Evolutionary conservation across 306 rosid genomes (phyloP), one percentile per base, ranked within the genome.

Genomic region (Pyrus communis): DNA sequence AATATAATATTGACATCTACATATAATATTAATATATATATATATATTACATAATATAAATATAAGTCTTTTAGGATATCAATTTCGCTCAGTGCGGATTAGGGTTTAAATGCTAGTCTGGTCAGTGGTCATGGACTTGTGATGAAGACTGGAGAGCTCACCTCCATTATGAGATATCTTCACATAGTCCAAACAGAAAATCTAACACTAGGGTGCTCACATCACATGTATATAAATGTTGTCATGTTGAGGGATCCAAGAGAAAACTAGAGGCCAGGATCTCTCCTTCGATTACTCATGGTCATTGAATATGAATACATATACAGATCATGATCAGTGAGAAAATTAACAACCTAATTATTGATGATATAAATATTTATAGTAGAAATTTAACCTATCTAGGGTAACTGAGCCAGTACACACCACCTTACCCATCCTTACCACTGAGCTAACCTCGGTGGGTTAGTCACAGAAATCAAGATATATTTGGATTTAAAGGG

Each of bases 131-230:
- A n/a, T 57, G 62, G 28, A n/a, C 62, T n/a, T 22, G 23, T 57
- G 62, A 23, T 64, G 28, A 60, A 63, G 65, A 60, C 65, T 4
- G 65, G 65, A 60, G 65, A 63, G 15, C 2, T 30, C 70, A 61
- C 60, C 59, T 74, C 60, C 78, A 62, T 62, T 45, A 74, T 74
- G 28, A 28, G 11, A 17, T 3, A 19, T 64, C 43, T 64, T 31
- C 70, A 62, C 49, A 74, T 43, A 19, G 45, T 74, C 70, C 78
- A 74, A 62, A 45, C 45, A 74, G 31, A 61, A 74, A 74, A 74
- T 46, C 78, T 38, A 45, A 74, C 9, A 8, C 35, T 4, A 17
- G 27, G 54, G 55, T 49, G 15, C 21, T 15, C 55, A 5, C 55
- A 49, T 14, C 55, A 5, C 55, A 49, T 14, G 19, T 30, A 7